Conservation (phyloP, 805 yeast species). For the Phaffomyces antillensis region DNA sequence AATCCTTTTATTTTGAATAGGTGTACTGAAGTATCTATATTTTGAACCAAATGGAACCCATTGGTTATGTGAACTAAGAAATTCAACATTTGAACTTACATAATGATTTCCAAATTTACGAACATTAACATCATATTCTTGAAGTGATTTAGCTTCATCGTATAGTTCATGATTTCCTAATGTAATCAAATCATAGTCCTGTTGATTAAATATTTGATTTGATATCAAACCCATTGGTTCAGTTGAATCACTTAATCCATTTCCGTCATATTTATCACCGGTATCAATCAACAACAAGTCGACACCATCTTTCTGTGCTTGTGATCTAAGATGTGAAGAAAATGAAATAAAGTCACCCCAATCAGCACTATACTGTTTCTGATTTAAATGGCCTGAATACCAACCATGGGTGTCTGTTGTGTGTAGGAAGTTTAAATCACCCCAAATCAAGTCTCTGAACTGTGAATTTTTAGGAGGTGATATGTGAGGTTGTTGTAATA, state of each 20-base stretch:
- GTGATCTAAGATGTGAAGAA: conserved; percentile 38
- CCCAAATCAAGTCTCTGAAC: conserved; percentile 54
- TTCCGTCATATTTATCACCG: conserved; percentile 94
- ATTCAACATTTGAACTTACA: conserved; percentile 68
- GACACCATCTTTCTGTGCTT: conserved; percentile 37
- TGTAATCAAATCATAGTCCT: conserved; percentile 71
- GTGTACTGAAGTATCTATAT: conserved; percentile 60
- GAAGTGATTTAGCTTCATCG: conserved; percentile 49
- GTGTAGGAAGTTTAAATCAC: conserved; percentile 77
- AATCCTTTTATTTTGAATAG: conserved; percentile 40
- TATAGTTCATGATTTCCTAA: conserved; percentile 92
- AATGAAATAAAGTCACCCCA: conserved; percentile 91
- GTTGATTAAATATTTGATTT: conserved; percentile 51
- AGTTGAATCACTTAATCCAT: conserved; percentile 80
- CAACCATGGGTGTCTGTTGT: conserved; percentile 98
- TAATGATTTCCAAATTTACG: conserved; percentile 56
- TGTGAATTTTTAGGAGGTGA: conserved; percentile 26
- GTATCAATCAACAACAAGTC: conserved; percentile 78
- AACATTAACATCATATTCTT: conserved; percentile 58
- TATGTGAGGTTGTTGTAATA: conserved; percentile 23
- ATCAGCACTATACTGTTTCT: conserved; percentile 68
- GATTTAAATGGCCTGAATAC: conserved; percentile 85
- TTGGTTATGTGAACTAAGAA: conserved; percentile 33
- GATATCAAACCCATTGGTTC: conserved; percentile 61
- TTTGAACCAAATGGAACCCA: conserved; percentile 63